phyloP scores from a whole-genome alignment of 805 yeast genomes.

The Metschnikowia vanudenii region DNA sequence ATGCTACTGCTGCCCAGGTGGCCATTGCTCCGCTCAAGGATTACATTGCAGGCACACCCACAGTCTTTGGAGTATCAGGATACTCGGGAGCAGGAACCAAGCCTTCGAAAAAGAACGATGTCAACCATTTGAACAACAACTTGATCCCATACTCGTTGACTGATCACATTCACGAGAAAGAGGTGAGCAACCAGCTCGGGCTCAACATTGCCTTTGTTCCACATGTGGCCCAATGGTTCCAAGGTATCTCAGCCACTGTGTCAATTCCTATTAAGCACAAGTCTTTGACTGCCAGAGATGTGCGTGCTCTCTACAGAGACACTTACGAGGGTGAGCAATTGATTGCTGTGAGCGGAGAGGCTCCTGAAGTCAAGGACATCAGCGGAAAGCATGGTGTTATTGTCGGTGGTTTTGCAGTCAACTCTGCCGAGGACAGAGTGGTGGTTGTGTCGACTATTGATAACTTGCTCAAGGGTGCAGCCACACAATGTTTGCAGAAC shows the following conservation, averaged over 20 bases:
- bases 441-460: conserved; percentile 95
- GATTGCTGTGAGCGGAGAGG: conserved; percentile 83
- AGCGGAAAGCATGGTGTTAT: conserved; percentile 93
- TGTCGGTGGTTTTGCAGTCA: conserved; percentile 94
- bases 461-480: conserved; percentile 95
- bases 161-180: conserved; percentile 95
- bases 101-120: conserved; percentile 94
- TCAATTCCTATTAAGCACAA: conserved; percentile 76
- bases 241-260: conserved; percentile 92
- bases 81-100: conserved; percentile 99
- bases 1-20: conserved; percentile 97
- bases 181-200: conserved; percentile 80
- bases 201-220: conserved; percentile 85
- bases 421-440: conserved; percentile 82
- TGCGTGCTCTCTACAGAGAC: conserved; percentile 82
- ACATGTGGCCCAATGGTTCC: conserved; percentile 99
- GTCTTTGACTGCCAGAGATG: conserved; percentile 72
- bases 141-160: conserved; percentile 93
- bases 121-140: conserved; percentile 70
- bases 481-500: conserved; percentile 97
- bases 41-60: conserved; percentile 68
- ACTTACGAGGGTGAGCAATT: conserved; percentile 84
- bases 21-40: conserved; percentile 85
- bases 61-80: conserved; percentile 94
- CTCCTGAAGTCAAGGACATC: conserved; percentile 89